A percentile compares a stretch with the other conserved stretches of the same genome.
Evolutionary conservation across 192 early-diverging fungal genomes (phyloP).

Genomic region (Jimgerdemannia flammicorona): DNA sequence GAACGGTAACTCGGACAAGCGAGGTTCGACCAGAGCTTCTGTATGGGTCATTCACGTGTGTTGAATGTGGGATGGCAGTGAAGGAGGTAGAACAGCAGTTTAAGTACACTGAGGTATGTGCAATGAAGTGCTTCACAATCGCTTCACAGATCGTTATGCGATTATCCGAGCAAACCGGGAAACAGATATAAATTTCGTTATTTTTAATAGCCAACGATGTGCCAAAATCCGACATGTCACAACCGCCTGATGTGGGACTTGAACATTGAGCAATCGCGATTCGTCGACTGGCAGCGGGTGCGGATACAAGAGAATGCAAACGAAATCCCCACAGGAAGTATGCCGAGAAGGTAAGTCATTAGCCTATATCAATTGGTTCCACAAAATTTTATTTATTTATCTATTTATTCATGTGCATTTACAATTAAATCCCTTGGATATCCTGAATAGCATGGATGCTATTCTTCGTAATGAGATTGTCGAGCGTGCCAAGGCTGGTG

Average conservation of each 20-base stretch:
- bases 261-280: conserved; percentile 78
- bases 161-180: too few species aligned
- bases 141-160: too few species aligned
- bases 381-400: too few species aligned
- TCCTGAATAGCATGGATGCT: conserved; percentile 84
- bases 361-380: too few species aligned
- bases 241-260: conserved; percentile 81
- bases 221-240: conserved; percentile 76
- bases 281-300: conserved; percentile 97
- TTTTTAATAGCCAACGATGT: conserved; percentile 70
- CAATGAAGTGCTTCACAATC: too few species aligned
- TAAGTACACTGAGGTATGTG: conserved; percentile 93
- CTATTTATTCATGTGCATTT: too few species aligned
- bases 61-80: conserved; percentile 74
- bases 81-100: conserved; percentile 94
- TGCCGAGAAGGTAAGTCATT: conserved; percentile 83
- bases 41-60: conserved; percentile 86
- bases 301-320: conserved; percentile 93
- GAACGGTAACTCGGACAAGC: conserved; percentile 95
- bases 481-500: conserved; percentile 94
- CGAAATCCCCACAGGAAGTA: conserved; percentile 95
- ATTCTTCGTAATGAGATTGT: conserved; percentile 92
- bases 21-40: conserved; percentile 96
- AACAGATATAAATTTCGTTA: too few species aligned
- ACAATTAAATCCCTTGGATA: too few species aligned